These are phyloP conservation scores for peach (Prunus persica) DNA, from an alignment of 306 rosid species.

Conservation along the genomic window Prunus_persica_NCBIv2 NC_034016.1:22443501-22444000, in stretches of 20 bases:
- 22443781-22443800: slow-evolving; percentile 51
- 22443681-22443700: background rate
- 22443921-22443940: slow-evolving; percentile 32
- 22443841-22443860: background rate
- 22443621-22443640: no score
- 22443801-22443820: background rate
- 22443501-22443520: slow-evolving; percentile 28
- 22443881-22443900: background rate
- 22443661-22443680: background rate
- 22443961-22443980: slow-evolving; percentile 79
- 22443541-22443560: background rate
- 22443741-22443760: slow-evolving; percentile 61
- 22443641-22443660: no score
- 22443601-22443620: background rate
- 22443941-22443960: slow-evolving; percentile 63
- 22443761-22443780: slow-evolving; percentile 63
- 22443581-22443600: background rate
- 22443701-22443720: slow-evolving; percentile 36
- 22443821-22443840: background rate
- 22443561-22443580: background rate
- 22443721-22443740: slow-evolving; percentile 30
- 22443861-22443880: background rate
- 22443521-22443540: slow-evolving; percentile 26
- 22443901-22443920: background rate
- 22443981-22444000: slow-evolving; percentile 51